Base-by-base conservation (phyloP, 495 filamentous ascomycete species). In the Xylaria intraflava region DNA sequence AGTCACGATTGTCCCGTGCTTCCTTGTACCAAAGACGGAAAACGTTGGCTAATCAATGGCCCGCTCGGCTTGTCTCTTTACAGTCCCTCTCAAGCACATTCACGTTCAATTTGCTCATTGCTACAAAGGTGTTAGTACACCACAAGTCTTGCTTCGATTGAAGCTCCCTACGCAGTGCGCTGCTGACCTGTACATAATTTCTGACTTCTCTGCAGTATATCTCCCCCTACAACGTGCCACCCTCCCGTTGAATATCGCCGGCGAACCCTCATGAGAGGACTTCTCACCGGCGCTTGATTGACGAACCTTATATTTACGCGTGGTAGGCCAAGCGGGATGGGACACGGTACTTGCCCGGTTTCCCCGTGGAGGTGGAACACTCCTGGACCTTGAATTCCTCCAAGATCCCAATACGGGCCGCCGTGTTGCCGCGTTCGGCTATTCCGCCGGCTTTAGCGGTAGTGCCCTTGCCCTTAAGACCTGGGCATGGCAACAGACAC, bases 311-410 rank as follows among this genome's bases (percentile, higher is more conserved):
- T 38, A 39, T 47, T 47, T 35, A 47, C 45, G 22, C 35, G 27
- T 47, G 11, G 20, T 38, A 49, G 46, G 85, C 60, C 93, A 97
- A 71, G 82, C 73, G 42, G 88, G 87, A 20, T 96, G 90, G 91
- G 83, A 88, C 56, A 76, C 80, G 10, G 86, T 90, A 19, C 81
- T 98, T 12, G 78, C 83, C 49, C 78, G 92, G 40, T 97, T 91
- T 73, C 79, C 86, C 7, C 78, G 84, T 26, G 93, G 91, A 27
- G 86, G 84, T 41, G 92, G 92, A 45, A 87, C 81, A 8, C 81
- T 98, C 22, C 79, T 90, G 41, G 92, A 98, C 60, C 77, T 98
- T 49, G 92, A 98, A 65, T 96, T 96, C 70, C 74, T 96, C n/a
- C 81, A 83, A 16, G 88, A 95, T 58, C 59, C 62, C 2, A 80